Conservation (phyloP, 2,329 filamentous ascomycete genomes). For the Teratosphaeria zuluensis region DNA sequence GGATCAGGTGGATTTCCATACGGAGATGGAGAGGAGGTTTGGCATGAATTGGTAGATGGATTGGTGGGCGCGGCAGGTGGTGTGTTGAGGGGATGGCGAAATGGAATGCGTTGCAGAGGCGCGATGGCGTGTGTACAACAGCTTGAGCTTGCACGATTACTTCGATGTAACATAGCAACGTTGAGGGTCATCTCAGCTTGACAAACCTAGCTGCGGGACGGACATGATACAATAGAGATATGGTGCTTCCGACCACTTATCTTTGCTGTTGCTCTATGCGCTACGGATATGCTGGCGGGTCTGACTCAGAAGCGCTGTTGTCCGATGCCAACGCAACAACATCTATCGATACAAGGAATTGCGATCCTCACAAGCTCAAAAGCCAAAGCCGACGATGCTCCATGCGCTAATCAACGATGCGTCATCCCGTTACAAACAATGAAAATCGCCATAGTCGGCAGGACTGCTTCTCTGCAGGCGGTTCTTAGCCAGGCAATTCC, state of each 20-base stretch:
- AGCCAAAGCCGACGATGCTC: not conserved
- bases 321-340: not conserved
- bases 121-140: not conserved
- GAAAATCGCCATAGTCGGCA: not conserved
- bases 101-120: not conserved
- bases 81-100: too few species aligned
- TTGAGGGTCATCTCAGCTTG: not conserved
- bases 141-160: not conserved
- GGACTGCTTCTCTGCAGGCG: not conserved
- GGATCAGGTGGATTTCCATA: slow-evolving; percentile 62
- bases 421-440: not conserved
- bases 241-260: not conserved
- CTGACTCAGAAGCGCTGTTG: not conserved
- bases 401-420: not conserved
- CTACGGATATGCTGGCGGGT: not conserved
- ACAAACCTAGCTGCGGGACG: not conserved
- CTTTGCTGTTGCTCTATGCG: not conserved
- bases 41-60: slow-evolving; percentile 55
- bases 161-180: slow-evolving; percentile 1
- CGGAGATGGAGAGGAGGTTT: slow-evolving; percentile 88
- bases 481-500: not conserved
- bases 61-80: not conserved
- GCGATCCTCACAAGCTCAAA: not conserved
- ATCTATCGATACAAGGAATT: not conserved
- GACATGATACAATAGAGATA: not conserved